Base-by-base conservation (phyloP, 805 yeast genomes). In the Metschnikowia matae region DNA sequence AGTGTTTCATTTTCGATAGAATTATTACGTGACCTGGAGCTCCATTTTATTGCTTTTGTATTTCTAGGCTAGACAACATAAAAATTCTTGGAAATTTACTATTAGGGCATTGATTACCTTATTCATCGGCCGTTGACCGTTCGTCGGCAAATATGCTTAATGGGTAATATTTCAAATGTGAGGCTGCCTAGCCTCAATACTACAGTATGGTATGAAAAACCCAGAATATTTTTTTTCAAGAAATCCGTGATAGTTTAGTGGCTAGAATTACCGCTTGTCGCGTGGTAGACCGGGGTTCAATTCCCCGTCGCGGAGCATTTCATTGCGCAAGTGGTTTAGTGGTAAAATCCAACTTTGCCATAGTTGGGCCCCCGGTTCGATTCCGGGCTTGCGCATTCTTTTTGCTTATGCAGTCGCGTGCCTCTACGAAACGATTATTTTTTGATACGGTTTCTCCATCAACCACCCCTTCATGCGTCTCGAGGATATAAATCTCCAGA, bases 231-330 rank as follows among this genome's bases (percentile, higher is more conserved):
- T 18, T 18, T 18, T 18, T 3, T 18, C 40, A 44, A 44, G 40
- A 44, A 48, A 39, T 57, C 60, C 60, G 59, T 46, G 60, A 56
- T 56, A 56, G 60, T 57, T 57, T 57, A 57, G 60, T 55, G 60
- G 59, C 59, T 55, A 55, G 60, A 57, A 55, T 56, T 50, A 49
- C 58, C 60, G 60, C 60, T 56, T 56, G 60, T 54, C 60, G 60
- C 58, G 60, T 55, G 60, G 59, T 49, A 49, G 60, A 57, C 60
- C 60, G 57, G 59, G 60, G 60, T 55, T 57, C 60, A 54, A 57
- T 57, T 57, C 59, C 57, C 60, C 57, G 60, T 57, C 59, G 56
- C 60, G 59, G 59, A 57, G 59, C 54, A 26, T 42, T 49, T 52
- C 46, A 29, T 48, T 2, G 59, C 59, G 59, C 59, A 55, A 55